These are phyloP conservation scores for Metschnikowia corniflorae DNA, from an alignment of 805 yeast species.

Conservation along the genomic window DNA sequence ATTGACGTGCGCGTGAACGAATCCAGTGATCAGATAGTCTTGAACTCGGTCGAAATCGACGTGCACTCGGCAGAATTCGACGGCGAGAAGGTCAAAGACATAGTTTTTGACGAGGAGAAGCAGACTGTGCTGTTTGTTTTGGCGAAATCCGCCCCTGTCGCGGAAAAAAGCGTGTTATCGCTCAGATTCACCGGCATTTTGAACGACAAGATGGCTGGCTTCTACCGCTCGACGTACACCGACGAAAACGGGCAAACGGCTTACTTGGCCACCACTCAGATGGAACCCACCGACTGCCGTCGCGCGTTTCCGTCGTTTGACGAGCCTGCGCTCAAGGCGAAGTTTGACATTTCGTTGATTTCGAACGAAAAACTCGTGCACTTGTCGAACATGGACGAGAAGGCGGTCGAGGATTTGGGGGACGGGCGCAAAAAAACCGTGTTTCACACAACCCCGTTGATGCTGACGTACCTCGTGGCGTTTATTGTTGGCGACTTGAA, in stretches of 20 bases:
- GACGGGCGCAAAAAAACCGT: slow-evolving; percentile 50
- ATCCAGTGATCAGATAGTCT: slow-evolving; percentile 41
- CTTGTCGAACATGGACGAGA: slow-evolving; percentile 68
- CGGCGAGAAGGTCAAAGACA: slow-evolving; percentile 21
- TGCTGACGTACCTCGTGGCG: slow-evolving; percentile 84
- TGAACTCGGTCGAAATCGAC: slow-evolving; percentile 66
- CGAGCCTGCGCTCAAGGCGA: slow-evolving; percentile 77
- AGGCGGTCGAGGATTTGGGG: slow-evolving; percentile 39
- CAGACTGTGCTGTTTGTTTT: slow-evolving; percentile 40
- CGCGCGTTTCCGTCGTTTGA: slow-evolving; percentile 86
- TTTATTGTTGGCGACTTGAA: slow-evolving; percentile 78
- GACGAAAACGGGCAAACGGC: slow-evolving; percentile 59
- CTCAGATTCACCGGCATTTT: slow-evolving; percentile 58
- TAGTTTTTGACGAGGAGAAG: slow-evolving; percentile 33
- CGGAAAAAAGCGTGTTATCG: slow-evolving; percentile 41
- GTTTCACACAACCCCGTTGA: slow-evolving; percentile 74
- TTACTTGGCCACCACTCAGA: slow-evolving; percentile 78
- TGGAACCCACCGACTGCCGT: slow-evolving; percentile 85
- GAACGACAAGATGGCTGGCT: slow-evolving; percentile 80
- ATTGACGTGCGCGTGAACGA: slow-evolving; percentile 55
- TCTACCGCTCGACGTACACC: slow-evolving; percentile 64
- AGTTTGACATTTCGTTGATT: slow-evolving; percentile 61
- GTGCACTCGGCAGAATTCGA: slow-evolving; percentile 46
- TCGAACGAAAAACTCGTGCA: slow-evolving; percentile 54
- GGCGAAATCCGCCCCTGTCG: slow-evolving; percentile 32